Percentiles rank a stretch among this genome's conserved stretches.
phyloP scores from a whole-genome alignment of 305 asterid genomes.

The Fraxinus sp. region DNA sequence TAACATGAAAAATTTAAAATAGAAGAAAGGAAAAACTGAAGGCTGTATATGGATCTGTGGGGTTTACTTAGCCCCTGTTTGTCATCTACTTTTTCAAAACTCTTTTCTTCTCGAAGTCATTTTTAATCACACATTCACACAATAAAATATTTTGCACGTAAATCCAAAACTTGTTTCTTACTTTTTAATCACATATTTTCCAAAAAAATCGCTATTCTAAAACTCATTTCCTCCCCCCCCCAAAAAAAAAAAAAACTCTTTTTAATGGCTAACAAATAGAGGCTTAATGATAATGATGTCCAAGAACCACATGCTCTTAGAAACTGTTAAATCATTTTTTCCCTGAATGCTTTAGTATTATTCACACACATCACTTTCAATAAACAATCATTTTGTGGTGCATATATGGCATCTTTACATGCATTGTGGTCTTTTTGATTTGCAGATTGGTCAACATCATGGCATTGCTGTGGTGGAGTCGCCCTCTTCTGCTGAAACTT shows the following conservation, averaged over 20 bases:
- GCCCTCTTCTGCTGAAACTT: conserved; percentile 43
- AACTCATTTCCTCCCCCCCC: too few relatives aligned
- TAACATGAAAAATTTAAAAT: not conserved
- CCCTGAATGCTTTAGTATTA: not conserved
- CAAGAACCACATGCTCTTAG: not conserved
- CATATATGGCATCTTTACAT: conserved; percentile 17
- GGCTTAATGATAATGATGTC: not conserved
- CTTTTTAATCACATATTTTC: too few relatives aligned
- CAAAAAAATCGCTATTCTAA: too few relatives aligned
- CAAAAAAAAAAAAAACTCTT: too few relatives aligned
- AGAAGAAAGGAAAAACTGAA: not conserved
- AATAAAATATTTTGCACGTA: too few relatives aligned
- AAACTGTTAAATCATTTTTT: not conserved
- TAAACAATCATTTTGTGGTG: not conserved
- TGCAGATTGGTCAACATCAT: conserved; percentile 58
- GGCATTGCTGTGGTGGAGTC: conserved; percentile 39
- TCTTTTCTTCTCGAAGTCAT: too few relatives aligned
- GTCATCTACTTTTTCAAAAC: too few relatives aligned
- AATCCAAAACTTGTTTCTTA: too few relatives aligned
- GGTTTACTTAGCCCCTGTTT: not conserved
- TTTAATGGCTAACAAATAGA: too few relatives aligned
- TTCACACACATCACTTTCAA: not conserved
- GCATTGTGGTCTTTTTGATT: conserved; percentile 20
- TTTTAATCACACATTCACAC: too few relatives aligned
- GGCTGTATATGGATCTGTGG: not conserved